Evolutionary conservation across 2,329 filamentous ascomycete genomes (phyloP).

Genomic region (Alternaria atra): DNA sequence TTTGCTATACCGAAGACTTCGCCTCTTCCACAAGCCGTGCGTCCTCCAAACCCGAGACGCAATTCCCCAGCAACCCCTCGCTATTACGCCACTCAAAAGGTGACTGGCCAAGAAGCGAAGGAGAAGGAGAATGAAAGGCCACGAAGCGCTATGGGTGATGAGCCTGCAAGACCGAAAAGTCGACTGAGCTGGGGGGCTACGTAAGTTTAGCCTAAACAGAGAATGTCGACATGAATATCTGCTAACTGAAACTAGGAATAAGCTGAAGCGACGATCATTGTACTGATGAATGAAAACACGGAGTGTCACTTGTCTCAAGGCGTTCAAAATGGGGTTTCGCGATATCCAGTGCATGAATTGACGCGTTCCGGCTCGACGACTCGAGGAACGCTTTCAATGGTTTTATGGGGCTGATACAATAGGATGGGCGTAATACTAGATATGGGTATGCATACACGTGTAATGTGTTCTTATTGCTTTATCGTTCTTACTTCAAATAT

Average conservation of each 20-base stretch:
- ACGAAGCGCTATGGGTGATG: slow-evolving; percentile 8
- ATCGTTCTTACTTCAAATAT: background rate
- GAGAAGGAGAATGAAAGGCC: slow-evolving; percentile 10
- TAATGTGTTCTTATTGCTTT: background rate
- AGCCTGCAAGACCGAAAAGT: slow-evolving; percentile 23
- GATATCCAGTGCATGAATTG: slow-evolving; percentile 9
- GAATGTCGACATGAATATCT: background rate
- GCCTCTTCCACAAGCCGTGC: background rate
- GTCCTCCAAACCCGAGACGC: background rate
- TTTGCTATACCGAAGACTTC: background rate
- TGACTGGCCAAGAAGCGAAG: background rate
- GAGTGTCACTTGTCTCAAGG: background rate
- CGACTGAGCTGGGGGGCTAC: slow-evolving; percentile 30
- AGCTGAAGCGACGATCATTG: slow-evolving; percentile 24
- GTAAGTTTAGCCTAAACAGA: slow-evolving; percentile 21
- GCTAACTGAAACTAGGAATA: slow-evolving; percentile 19
- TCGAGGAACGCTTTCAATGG: background rate
- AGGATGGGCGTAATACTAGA: background rate
- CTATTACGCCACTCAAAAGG: slow-evolving; percentile 26
- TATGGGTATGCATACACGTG: background rate
- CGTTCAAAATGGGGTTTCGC: background rate
- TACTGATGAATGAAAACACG: background rate
- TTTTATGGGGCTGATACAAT: background rate
- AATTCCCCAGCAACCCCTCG: slow-evolving; percentile 11
- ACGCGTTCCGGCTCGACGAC: background rate